Conservation (phyloP, 2,329 filamentous ascomycete species). For the Arthroderma uncinatum region DNA sequence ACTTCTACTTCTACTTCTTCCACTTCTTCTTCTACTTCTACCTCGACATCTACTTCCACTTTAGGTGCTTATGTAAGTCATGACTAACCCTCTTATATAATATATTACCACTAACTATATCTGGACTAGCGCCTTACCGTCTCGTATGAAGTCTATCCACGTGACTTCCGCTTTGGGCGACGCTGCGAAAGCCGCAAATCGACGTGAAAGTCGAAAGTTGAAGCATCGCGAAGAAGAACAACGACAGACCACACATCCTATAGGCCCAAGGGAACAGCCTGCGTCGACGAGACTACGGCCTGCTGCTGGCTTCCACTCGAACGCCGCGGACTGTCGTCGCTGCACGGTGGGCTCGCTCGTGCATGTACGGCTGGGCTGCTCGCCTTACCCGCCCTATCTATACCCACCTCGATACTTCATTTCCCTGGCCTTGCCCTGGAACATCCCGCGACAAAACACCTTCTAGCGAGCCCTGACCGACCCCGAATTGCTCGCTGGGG, state of each 20-base stretch:
- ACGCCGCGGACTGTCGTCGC: neutral
- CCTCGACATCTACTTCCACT: neutral
- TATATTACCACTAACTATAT: neutral
- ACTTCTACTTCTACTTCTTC: neutral
- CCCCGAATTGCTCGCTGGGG: neutral
- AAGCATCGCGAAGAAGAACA: neutral
- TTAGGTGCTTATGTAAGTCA: neutral
- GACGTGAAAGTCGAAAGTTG: neutral
- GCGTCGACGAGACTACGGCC: neutral
- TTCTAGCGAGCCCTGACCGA: neutral
- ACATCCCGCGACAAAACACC: neutral
- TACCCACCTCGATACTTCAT: slow-evolving; percentile 6
- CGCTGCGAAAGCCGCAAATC: neutral
- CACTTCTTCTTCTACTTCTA: neutral
- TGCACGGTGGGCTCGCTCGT: neutral
- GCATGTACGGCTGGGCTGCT: neutral
- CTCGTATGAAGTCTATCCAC: neutral
- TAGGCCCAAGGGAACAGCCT: neutral
- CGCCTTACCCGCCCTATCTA: slow-evolving; percentile 5
- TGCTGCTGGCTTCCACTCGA: neutral
- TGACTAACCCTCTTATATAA: neutral
- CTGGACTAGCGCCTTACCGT: neutral
- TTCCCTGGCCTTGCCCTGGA: slow-evolving; percentile 2
- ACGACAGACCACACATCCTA: too few relatives aligned
- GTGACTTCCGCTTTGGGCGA: neutral